Evolutionary conservation across 331 rosid genomes (phyloP), one percentile per base, ranked within the genome.

Genomic region (Arachis monticola): DNA sequence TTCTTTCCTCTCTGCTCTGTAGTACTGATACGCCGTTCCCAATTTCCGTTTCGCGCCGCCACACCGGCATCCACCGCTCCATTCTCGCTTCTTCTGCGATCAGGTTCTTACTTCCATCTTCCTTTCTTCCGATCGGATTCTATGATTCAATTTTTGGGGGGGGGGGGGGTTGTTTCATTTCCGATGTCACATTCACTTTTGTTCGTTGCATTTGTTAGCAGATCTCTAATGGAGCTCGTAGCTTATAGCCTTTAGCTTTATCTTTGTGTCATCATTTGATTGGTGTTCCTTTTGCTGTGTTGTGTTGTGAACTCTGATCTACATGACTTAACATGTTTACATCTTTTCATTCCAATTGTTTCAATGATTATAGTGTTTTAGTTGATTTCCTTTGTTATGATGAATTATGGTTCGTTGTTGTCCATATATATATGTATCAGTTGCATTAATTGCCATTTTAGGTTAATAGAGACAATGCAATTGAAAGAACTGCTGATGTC

Each of bases 91-190:
- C 45, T 46, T 73, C 80, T 58, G 13, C 46, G 1, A 8, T 75
- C 74, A 74, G 80, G 82, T 82, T 57, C n/a, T 31, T 3, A 31
- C 79, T 10, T 48, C 67, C 10, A 2, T 44, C 10, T 67, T 56
- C 14, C 3, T 14, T 38, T 2, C 2, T 5, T 45, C n/a, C 8
- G 8, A 50, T 35, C 40, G 40, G 22, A 17, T 17, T 17, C 22
- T 17, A 17, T 17, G 22, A 17, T 17, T 17, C 22, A 17, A 17
- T 17, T 17, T 17, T 17, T 17, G 22, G 22, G 22, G 22, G 22
- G 22, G 22, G 22, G 22, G 22, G 22, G 22, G 22, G 13, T 32
- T 38, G 10, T 10, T 35, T 1, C 32, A 17, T 10, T 8, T 57
- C 35, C 5, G 3, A 30, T 42, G 40, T 6, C 5, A 1, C 7